Evolutionary conservation across 306 rosid species (phyloP), one percentile per base, ranked within the genome.

Genomic region (Vigna reflexopilosa): DNA sequence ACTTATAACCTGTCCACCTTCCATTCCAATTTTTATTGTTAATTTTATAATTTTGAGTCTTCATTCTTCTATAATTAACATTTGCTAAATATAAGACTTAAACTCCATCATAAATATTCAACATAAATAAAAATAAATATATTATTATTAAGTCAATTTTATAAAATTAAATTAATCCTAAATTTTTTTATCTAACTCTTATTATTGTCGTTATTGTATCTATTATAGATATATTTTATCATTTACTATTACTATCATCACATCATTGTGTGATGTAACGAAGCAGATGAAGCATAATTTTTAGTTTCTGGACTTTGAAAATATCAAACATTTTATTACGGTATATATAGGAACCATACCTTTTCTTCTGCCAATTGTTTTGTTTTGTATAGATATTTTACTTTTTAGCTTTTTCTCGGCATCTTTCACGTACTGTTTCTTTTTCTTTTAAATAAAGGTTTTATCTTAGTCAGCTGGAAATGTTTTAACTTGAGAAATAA

Each of bases 401-500:
- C 82, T 83, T 68, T 81, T 28, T 72, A 36, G 76, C 62, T 72
- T 78, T 76, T 50, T 56, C 54, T 58, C 64, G 67, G 72, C 70
- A 80, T 57, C 77, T 80, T 82, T 82, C 9, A 71, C 45, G 79
- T 63, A 77, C 77, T 5, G 44, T 40, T 76, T 63, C 84, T 83
- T 62, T 79, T 79, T 54, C 72, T 55, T 84, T 80, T 59, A 72
- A 58, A 72, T 32, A 71, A 65, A 82, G 42, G 3, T 47, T 42
- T 22, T 56, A 8, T 75, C 77, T 58, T 54, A 63, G 64, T 69
- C 45, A 64, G 45, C 68, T 32, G 72, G 77, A 61, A 61, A 20
- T 51, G 28, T 69, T 34, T 81, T 75, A 66, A 73, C 26, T 16
- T 24, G 28, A 45, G 70, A 47, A 56, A 24, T 66, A 36, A 67